Evolutionary conservation across 2,329 filamentous ascomycete genomes (phyloP).

Genomic region (Stachybotrys elegans): DNA sequence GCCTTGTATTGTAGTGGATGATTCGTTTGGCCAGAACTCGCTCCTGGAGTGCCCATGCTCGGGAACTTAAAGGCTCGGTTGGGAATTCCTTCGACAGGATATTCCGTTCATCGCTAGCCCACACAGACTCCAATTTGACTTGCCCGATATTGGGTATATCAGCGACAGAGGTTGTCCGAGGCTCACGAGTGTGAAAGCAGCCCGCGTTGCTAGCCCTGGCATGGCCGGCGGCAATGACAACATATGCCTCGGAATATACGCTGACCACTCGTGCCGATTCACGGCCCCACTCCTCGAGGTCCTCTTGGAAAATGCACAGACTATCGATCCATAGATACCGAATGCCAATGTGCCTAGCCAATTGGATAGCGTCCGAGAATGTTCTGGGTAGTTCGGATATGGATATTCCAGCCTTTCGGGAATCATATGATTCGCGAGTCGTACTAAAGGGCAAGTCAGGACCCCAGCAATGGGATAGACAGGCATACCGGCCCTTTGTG

Average conservation of each 20-base stretch:
- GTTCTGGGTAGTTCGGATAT: background rate
- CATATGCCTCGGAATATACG: constrained; percentile 1
- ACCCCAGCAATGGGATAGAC: constrained; percentile 2
- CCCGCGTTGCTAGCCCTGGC: background rate
- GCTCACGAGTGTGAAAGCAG: background rate
- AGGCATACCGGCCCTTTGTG: background rate
- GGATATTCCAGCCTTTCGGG: background rate
- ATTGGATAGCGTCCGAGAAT: background rate
- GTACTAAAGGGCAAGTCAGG: background rate
- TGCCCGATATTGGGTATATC: background rate
- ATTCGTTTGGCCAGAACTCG: background rate
- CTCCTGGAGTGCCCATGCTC: constrained; percentile 2
- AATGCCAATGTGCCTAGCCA: background rate
- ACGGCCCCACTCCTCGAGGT: background rate
- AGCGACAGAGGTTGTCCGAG: background rate
- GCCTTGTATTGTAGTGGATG: constrained; percentile 1
- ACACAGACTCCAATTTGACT: background rate
- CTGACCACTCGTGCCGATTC: background rate
- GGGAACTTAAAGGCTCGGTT: constrained; percentile 2
- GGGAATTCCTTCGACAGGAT: background rate
- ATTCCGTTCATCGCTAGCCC: background rate
- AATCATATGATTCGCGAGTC: background rate
- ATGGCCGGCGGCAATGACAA: constrained; percentile 3
- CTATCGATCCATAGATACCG: constrained; percentile 4
- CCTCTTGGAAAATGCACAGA: constrained; percentile 3